A percentile compares a stretch with the other conserved stretches of the same genome.
Evolutionary conservation across 306 rosid species (phyloP).

Genomic region (Potentilla sterilis): DNA sequence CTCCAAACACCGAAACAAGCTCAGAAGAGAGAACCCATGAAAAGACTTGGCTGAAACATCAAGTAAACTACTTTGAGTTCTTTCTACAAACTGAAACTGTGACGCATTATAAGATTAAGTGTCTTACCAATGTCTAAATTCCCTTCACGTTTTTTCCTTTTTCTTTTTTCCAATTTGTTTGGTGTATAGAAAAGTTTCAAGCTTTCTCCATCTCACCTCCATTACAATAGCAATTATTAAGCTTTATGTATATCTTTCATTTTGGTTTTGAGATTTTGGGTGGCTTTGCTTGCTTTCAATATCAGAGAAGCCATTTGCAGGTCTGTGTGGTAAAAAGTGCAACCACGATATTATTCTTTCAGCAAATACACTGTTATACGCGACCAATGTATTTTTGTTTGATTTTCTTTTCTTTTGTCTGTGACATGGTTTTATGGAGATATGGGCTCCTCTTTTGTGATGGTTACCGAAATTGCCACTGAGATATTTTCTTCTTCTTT

Average conservation of each 20-base stretch:
- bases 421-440: not conserved
- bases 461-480: not conserved
- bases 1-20: slow-evolving; percentile 9
- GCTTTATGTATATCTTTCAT: not conserved
- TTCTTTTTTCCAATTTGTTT: not conserved
- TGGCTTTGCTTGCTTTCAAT: not conserved
- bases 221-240: not conserved
- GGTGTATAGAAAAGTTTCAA: not conserved
- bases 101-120: not conserved
- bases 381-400: not conserved
- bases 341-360: slow-evolving; percentile 35
- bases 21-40: not conserved
- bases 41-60: not conserved
- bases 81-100: not conserved
- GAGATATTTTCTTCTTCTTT: not conserved
- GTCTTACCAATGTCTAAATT: not conserved
- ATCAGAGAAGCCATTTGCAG: slow-evolving; percentile 10
- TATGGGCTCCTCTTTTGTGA: not conserved
- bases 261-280: not conserved
- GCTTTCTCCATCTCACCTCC: not conserved
- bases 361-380: not conserved
- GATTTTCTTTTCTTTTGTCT: not conserved
- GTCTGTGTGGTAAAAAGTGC: slow-evolving; percentile 54
- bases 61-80: not conserved
- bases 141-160: not conserved